Conservation (phyloP, 1,139 yeast species). For the Candida gigantensis region DNA sequence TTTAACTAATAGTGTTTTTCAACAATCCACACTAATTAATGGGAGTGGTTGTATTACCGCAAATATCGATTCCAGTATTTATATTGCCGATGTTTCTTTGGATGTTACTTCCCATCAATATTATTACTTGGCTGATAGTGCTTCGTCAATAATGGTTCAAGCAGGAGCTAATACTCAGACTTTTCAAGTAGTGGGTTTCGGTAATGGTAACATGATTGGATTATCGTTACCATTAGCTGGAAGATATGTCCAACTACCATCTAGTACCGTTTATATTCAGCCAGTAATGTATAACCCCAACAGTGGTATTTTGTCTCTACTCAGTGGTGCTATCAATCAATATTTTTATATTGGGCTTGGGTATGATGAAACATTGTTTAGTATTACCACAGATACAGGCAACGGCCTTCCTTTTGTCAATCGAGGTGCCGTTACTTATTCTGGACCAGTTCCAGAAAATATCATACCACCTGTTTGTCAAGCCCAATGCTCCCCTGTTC, state of each 20-base stretch:
- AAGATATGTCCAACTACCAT: conserved; percentile 12
- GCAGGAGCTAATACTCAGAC: not conserved
- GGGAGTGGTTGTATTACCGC: conserved; percentile 33
- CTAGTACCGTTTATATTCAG: not conserved
- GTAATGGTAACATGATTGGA: conserved; percentile 24
- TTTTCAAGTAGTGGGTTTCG: conserved; percentile 18
- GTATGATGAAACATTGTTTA: conserved; percentile 14
- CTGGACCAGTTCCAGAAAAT: conserved; percentile 19
- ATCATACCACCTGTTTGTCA: not conserved
- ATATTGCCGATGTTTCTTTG: conserved; percentile 14
- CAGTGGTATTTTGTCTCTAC: conserved; percentile 26
- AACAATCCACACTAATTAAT: conserved; percentile 23
- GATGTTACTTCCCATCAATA: not conserved
- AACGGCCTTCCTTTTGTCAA: conserved; percentile 9
- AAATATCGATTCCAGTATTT: conserved; percentile 21
- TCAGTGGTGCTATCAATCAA: conserved; percentile 10
- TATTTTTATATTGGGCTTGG: conserved; percentile 25
- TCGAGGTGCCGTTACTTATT: conserved; percentile 17
- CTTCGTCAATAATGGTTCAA: not conserved
- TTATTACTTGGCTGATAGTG: not conserved
- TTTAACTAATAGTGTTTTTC: conserved; percentile 25
- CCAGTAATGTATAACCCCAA: conserved; percentile 17
- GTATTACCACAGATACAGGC: conserved; percentile 17
- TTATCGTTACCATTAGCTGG: conserved; percentile 17
- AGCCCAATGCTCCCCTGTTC: not conserved